Percentiles rank a stretch among this genome's conserved stretches.
phyloP scores from a whole-genome alignment of 768 basidiomycete species.

The Podaxis sp. region DNA sequence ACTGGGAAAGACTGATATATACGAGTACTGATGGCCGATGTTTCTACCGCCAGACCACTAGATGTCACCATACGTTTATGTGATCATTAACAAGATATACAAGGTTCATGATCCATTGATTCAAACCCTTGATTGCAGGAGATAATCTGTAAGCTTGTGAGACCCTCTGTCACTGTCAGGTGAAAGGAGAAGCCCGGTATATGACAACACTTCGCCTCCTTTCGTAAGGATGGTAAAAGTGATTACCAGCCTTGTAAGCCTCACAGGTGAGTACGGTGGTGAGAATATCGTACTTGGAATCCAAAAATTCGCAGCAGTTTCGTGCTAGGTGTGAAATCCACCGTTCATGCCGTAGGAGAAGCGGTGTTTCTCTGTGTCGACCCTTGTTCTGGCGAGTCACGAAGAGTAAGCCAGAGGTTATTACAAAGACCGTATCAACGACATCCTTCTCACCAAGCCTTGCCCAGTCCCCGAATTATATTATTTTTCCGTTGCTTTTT shows the following conservation, averaged over 20 bases:
- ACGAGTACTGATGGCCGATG: background rate
- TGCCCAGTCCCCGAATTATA: background rate
- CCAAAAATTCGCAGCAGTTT: background rate
- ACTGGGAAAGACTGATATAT: background rate
- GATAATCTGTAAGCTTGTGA: background rate
- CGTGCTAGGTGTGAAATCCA: background rate
- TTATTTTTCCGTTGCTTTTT: background rate
- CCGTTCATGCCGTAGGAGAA: background rate
- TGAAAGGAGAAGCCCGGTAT: background rate
- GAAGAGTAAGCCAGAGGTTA: background rate
- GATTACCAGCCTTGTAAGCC: background rate
- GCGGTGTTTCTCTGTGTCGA: background rate
- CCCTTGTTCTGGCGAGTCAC: background rate
- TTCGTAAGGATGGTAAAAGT: background rate
- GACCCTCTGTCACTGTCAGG: background rate
- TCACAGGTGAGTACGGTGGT: background rate
- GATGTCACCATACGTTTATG: background rate
- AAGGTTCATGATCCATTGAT: background rate
- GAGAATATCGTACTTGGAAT: background rate
- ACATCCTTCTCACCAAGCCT: background rate
- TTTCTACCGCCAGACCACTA: background rate
- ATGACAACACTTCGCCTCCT: background rate
- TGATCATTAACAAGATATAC: background rate
- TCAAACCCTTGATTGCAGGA: background rate
- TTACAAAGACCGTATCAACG: background rate